Conservation (phyloP, 192 early-diverging fungal species). For the Coemansia sp. region DNA sequence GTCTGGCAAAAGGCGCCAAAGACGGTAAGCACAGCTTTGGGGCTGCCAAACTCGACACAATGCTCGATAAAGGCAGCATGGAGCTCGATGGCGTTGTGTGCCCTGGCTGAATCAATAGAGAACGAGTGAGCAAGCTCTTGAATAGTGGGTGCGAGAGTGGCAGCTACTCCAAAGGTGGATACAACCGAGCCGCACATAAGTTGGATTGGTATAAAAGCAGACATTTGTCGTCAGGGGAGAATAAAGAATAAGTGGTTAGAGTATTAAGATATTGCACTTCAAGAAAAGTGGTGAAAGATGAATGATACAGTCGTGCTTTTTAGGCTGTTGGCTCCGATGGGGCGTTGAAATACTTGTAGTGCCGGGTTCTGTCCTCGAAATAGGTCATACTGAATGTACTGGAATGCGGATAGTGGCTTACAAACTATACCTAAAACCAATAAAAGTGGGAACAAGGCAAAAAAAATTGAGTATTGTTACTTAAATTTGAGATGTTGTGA, state of each 20-base stretch:
- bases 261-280: neutral
- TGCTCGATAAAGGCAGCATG: neutral
- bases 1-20: neutral
- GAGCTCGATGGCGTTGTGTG: too few relatives aligned
- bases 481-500: neutral
- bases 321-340: neutral
- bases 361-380: too few relatives aligned
- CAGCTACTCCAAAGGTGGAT: neutral
- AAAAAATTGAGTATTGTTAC: neutral
- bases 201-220: neutral
- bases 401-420: too few relatives aligned
- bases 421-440: too few relatives aligned
- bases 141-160: neutral
- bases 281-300: neutral
- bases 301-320: too few relatives aligned
- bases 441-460: neutral
- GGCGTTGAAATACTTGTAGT: neutral
- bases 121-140: neutral
- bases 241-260: neutral
- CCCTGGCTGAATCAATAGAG: neutral
- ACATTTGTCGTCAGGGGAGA: constrained; percentile 15
- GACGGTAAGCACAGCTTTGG: neutral
- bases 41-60: constrained; percentile 11
- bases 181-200: neutral
- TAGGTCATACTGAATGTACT: too few relatives aligned